These are phyloP conservation scores for Chaetothyriales sp. DNA, from an alignment of 2,329 filamentous ascomycete genomes.

Conservation along the genomic window DNA sequence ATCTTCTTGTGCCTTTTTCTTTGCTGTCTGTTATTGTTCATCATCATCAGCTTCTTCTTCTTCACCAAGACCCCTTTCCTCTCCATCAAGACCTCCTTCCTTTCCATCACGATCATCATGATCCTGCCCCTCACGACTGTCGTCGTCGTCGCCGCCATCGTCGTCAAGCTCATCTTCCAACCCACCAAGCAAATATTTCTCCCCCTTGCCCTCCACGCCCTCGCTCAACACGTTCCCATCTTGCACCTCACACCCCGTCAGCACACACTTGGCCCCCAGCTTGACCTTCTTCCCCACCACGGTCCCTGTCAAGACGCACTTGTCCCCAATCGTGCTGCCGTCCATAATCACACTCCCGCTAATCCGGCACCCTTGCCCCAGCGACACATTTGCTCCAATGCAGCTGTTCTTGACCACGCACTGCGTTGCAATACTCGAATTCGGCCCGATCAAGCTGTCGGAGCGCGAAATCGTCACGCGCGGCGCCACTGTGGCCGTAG, in stretches of 20 bases:
- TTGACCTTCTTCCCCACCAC: slow-evolving; percentile 69
- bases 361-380: slow-evolving; percentile 72
- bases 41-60: not conserved
- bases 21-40: not conserved
- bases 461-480: slow-evolving; percentile 68
- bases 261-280: slow-evolving; percentile 65
- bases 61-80: no score
- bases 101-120: slow-evolving; percentile 8
- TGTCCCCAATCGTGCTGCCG: slow-evolving; percentile 69
- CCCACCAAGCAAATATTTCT: slow-evolving; percentile 46
- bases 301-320: slow-evolving; percentile 73
- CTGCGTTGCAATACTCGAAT: slow-evolving; percentile 79
- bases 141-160: slow-evolving; percentile 21
- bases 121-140: slow-evolving; percentile 13
- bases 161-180: slow-evolving; percentile 27
- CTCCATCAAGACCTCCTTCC: not conserved
- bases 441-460: slow-evolving; percentile 75
- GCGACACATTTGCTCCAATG: slow-evolving; percentile 74
- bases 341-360: slow-evolving; percentile 90
- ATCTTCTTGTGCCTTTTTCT: not conserved
- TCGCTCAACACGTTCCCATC: slow-evolving; percentile 72
- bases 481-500: slow-evolving; percentile 66
- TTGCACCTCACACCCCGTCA: slow-evolving; percentile 86
- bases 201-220: slow-evolving; percentile 49
- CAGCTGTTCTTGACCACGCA: slow-evolving; percentile 86